Percentiles rank a stretch among this genome's conserved stretches.
Conservation (phyloP, 140 eudicot species). For the Oenanthe javanica region DNA sequence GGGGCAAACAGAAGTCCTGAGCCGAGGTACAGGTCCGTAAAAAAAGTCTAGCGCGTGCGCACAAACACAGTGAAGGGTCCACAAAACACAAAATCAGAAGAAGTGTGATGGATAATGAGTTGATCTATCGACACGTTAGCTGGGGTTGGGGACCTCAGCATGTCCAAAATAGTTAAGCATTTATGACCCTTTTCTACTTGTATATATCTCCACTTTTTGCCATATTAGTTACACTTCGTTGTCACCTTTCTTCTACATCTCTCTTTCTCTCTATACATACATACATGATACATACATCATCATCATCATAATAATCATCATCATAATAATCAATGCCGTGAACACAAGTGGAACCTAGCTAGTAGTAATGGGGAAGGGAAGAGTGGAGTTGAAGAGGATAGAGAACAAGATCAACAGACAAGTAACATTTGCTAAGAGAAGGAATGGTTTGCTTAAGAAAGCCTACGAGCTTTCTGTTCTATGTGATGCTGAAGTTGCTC, state of each 20-base stretch:
- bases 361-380: constrained; percentile 8
- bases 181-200: background rate
- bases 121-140: background rate
- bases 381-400: constrained; percentile 10
- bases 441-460: constrained; percentile 12
- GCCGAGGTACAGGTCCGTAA: background rate
- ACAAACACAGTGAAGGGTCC: background rate
- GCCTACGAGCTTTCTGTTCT: constrained; percentile 15
- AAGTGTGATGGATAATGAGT: background rate
- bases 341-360: background rate
- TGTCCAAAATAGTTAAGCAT: constrained; percentile 3
- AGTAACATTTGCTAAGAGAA: constrained; percentile 13
- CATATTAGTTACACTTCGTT: background rate
- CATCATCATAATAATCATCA: background rate
- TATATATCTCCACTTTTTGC: constrained; percentile 2
- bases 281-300: too few species aligned
- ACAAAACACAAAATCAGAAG: background rate
- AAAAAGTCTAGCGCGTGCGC: background rate
- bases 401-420: constrained; percentile 17
- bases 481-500: constrained; percentile 14
- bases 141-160: constrained; percentile 3
- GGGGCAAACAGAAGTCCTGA: background rate
- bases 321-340: background rate
- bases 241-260: constrained; percentile 5
- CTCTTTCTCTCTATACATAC: background rate